Conservation (phyloP, 257 asterid genomes). For the Nicotiana undulata region DNA sequence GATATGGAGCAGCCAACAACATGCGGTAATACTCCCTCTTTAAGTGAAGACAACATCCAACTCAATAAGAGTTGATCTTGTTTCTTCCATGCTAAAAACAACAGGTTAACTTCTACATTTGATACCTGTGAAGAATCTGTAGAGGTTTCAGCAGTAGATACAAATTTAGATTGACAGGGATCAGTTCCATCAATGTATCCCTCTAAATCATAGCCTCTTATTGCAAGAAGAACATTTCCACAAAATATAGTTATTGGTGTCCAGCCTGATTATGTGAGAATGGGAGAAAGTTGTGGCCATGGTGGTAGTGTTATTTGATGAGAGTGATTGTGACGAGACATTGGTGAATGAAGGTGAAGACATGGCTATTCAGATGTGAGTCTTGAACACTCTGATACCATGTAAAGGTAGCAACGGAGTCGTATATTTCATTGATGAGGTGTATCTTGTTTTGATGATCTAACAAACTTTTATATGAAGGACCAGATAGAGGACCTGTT, state of each 20-base stretch:
- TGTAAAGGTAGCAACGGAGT: background rate
- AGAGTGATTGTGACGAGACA: no score
- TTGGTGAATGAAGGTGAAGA: no score
- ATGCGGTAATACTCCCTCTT: background rate
- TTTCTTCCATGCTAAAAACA: background rate
- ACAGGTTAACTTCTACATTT: background rate
- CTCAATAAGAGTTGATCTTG: background rate
- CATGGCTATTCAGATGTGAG: no score
- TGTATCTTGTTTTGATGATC: no score
- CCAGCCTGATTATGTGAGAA: background rate
- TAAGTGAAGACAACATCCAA: background rate
- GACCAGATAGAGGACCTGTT: no score
- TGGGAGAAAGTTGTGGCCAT: background rate
- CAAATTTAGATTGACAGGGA: background rate
- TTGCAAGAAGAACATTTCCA: background rate
- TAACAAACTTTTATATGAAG: no score
- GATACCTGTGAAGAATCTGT: background rate
- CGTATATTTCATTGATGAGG: no score
- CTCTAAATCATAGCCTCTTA: background rate
- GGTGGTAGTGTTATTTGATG: background rate
- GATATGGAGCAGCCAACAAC: background rate
- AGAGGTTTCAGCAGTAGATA: background rate
- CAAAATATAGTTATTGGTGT: background rate
- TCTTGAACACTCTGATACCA: no score
- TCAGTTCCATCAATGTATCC: background rate